Base-by-base conservation (phyloP, 2,329 filamentous ascomycete species). In the Fusarium proliferatum region DNA sequence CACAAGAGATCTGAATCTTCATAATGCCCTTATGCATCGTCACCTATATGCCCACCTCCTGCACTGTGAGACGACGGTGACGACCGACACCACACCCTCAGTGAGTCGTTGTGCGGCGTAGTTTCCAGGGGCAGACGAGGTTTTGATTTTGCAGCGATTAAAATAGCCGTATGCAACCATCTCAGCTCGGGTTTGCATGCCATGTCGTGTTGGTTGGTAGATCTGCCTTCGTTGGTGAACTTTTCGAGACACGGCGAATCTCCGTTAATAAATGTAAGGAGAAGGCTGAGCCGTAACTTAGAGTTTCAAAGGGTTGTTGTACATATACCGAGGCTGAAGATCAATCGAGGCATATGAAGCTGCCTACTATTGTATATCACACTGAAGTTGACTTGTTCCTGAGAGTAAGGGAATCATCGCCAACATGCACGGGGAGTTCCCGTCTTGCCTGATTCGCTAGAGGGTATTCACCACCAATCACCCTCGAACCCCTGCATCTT, bases 101-200 rank as follows among this genome's bases (percentile, higher is more conserved):
- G 19, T 38, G 12, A 61, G 39, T 45, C 30, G 1, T 28, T n/a
- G 19, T 34, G 41, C 30, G 68, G 66, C 55, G 51, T 57, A 55
- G 45, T 61, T 7, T 36, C 57, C 67, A 71, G 67, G 69, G 67
- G 62, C 38, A 68, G 28, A 34, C 12, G 23, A 52, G 15, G n/a
- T 30, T n/a, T 26, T 17, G 5, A 48, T 28, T 48, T 30, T 26
- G 36, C 38, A 23, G 38, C 23, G 57, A 74, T 64, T 53, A 43
- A 59, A 72, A 72, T 66, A 46, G 41, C 70, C 36, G 52, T 39
- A 74, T 73, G 63, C 53, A 58, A 55, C 71, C 70, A 49, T 55
- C 53, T 71, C 71, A 46, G 41, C 67, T 68, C 38, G 34, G 33
- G 59, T 59, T 60, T 49, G 68, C 63, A 72, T 53, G 46, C 36